These are phyloP conservation scores for Leptographium lundbergii DNA, from an alignment of 2,329 filamentous ascomycete species.

Conservation along the genomic window DNA sequence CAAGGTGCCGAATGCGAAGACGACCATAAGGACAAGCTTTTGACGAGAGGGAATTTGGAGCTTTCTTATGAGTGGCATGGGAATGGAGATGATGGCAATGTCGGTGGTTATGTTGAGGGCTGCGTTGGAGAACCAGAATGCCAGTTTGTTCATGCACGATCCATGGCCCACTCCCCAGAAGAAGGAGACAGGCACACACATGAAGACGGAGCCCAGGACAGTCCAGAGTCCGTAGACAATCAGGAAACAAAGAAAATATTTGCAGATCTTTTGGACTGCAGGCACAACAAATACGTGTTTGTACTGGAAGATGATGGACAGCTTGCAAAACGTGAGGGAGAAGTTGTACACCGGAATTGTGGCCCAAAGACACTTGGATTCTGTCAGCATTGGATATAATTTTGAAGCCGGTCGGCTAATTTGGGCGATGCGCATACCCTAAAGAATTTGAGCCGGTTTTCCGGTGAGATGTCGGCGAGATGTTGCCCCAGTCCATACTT, in stretches of 20 bases:
- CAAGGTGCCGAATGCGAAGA: slow-evolving; percentile 1
- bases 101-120: slow-evolving; percentile 10
- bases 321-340: neutral
- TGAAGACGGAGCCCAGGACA: slow-evolving; percentile 9
- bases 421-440: neutral
- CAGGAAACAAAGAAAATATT: slow-evolving; percentile 5
- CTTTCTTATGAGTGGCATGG: slow-evolving; percentile 3
- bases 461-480: neutral
- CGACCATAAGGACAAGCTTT: slow-evolving; percentile 1
- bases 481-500: neutral
- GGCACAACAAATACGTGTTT: slow-evolving; percentile 4
- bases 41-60: neutral
- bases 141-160: slow-evolving; percentile 8
- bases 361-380: neutral
- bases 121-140: slow-evolving; percentile 10
- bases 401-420: too few relatives aligned
- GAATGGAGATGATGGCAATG: slow-evolving; percentile 8
- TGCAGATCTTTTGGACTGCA: slow-evolving; percentile 5
- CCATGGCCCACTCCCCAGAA: slow-evolving; percentile 1
- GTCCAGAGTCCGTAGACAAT: slow-evolving; percentile 4
- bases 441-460: neutral
- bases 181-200: slow-evolving; percentile 9
- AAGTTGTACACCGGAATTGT: slow-evolving; percentile 3
- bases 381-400: neutral
- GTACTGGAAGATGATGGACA: slow-evolving; percentile 4